Evolutionary conservation across 2,329 filamentous ascomycete genomes (phyloP), one percentile per base, ranked within the genome.

Genomic region (Hortaea werneckii): DNA sequence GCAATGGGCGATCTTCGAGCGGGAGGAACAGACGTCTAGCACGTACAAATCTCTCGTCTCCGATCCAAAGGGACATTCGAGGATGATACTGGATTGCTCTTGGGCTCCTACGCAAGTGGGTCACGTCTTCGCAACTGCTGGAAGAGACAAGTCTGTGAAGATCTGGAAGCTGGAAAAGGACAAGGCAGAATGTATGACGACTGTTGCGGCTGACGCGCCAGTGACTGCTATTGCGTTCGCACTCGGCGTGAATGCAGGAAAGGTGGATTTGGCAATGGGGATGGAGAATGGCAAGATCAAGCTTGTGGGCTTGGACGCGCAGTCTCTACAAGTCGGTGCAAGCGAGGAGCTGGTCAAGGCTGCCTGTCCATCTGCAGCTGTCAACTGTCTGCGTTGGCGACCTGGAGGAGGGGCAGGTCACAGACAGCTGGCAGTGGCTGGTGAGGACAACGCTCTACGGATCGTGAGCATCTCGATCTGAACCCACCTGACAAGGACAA

Each of bases 21-120:
- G 79, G 35, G 67, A 67, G 30, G 58, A 55, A 5, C 57, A 64
- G 26, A 60, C 60, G 4, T 43, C 50, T 11, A 61, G 59, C 5
- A 61, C 60, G 10, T 95, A 85, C 58, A 67, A 64, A 26, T 69
- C 83, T 3, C 64, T 78, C 35, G 71, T 81, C 50, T 71, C 77
- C 2, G 87, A 94, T 57, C 77, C 80, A 1, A 95, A 94, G 66
- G 90, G 86, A 0, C 92, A 98, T 64, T 76, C 84, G 4, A 75
- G 92, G 48, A 96, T 98, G 88, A 89, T 98, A 40, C 73, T 96
- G 10, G 87, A 88, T 60, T 85, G 81, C 1, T 79, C 85, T 2
- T 98, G 92, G 90, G 82, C 83, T 1, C 83, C 83, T 37, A 54
- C 60, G 5, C 53, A 58, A 1, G 59, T 60, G 6, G 59, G 63